Conservation (phyloP, 495 filamentous ascomycete species). For the Pseudotulostoma volvatum region DNA sequence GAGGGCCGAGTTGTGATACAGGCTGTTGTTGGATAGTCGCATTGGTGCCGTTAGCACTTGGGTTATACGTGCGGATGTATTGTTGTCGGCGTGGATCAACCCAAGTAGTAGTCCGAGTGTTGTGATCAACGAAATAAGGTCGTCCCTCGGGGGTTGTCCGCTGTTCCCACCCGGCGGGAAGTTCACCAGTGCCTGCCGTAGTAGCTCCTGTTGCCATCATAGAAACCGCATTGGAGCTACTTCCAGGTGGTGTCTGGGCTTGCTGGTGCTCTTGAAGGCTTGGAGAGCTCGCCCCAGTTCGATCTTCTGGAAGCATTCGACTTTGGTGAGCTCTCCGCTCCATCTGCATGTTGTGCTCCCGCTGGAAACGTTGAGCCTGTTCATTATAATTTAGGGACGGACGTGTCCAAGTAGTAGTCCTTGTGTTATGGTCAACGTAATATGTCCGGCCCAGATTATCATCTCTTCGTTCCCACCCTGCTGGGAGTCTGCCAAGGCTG, state of each 20-base stretch:
- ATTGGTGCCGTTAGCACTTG: slow-evolving; percentile 46
- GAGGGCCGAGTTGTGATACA: slow-evolving; percentile 88
- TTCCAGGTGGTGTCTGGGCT: slow-evolving; percentile 30
- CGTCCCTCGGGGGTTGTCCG: slow-evolving; percentile 87
- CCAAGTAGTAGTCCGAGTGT: slow-evolving; percentile 96
- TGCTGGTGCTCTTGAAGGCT: slow-evolving; percentile 51
- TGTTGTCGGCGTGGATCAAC: slow-evolving; percentile 97
- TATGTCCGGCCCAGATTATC: slow-evolving; percentile 97
- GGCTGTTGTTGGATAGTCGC: slow-evolving; percentile 90
- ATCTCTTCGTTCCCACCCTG: slow-evolving; percentile 90
- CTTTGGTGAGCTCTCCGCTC: slow-evolving; percentile 90
- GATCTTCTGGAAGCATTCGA: slow-evolving; percentile 87
- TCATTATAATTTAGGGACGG: slow-evolving; percentile 70
- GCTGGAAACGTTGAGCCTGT: slow-evolving; percentile 56
- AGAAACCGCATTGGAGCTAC: slow-evolving; percentile 20
- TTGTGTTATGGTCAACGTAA: slow-evolving; percentile 96
- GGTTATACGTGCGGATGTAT: slow-evolving; percentile 95
- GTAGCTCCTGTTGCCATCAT: slow-evolving; percentile 94
- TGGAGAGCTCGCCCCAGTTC: slow-evolving; percentile 86
- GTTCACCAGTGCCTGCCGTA: slow-evolving; percentile 84
- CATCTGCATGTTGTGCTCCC: slow-evolving; percentile 75
- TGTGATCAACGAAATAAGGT: slow-evolving; percentile 97
- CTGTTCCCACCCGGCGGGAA: slow-evolving; percentile 93
- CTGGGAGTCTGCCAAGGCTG: slow-evolving; percentile 74
- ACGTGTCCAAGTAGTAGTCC: slow-evolving; percentile 89